phyloP scores from a whole-genome alignment of 176 grass and related monocot species.

The Neostapfia colusana region DNA sequence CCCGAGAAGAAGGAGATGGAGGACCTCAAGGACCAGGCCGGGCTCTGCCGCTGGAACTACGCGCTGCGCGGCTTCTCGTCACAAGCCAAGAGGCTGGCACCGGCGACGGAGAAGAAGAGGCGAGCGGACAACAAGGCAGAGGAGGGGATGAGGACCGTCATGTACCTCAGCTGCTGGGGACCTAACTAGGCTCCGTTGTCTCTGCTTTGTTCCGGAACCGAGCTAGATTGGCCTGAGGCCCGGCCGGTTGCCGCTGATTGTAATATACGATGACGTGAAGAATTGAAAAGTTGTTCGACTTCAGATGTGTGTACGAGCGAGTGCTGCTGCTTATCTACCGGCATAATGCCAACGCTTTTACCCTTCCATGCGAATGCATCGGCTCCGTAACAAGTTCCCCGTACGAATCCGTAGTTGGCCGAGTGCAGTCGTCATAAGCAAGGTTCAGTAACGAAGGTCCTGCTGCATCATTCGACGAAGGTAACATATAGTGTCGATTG shows the following conservation, averaged over 20 bases:
- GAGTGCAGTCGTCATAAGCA: too few relatives aligned
- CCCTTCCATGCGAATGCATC: neutral
- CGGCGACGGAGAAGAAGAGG: neutral
- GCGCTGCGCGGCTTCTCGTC: slow-evolving; percentile 27
- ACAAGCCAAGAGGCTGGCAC: slow-evolving; percentile 19
- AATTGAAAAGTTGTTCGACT: slow-evolving; percentile 17
- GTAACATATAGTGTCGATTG: too few relatives aligned
- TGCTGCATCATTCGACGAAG: too few relatives aligned
- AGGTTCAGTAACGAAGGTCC: too few relatives aligned
- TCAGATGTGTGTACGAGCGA: neutral
- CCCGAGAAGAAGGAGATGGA: slow-evolving; percentile 30
- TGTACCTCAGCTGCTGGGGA: slow-evolving; percentile 59
- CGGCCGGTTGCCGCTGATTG: slow-evolving; percentile 1
- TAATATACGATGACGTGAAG: slow-evolving; percentile 32
- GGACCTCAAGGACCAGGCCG: slow-evolving; percentile 69
- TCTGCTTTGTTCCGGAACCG: neutral
- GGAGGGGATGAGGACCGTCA: slow-evolving; percentile 57
- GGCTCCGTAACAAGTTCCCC: neutral
- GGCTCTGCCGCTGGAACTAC: slow-evolving; percentile 79
- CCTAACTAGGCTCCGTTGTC: slow-evolving; percentile 36
- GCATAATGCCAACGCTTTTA: too few relatives aligned
- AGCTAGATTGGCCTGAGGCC: neutral
- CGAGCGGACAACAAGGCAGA: slow-evolving; percentile 37
- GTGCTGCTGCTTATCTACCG: neutral
- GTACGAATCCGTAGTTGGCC: neutral